phyloP scores from a whole-genome alignment of 371 early-diverging fungal species.

The Actinomucor elegans region DNA sequence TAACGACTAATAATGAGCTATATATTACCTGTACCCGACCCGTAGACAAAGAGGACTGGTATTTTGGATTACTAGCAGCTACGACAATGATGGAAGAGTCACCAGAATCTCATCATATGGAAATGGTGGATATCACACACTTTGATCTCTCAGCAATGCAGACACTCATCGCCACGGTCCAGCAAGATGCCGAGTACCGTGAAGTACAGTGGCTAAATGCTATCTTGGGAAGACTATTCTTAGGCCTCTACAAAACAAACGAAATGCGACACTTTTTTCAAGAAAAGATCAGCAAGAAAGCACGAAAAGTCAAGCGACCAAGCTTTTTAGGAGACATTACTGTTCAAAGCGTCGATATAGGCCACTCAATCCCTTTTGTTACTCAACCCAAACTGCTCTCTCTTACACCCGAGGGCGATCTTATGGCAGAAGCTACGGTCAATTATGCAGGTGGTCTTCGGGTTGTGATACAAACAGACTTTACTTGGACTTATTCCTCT shows the following conservation, averaged over 20 bases:
- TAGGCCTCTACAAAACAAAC: slow-evolving; percentile 70
- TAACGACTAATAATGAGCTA: slow-evolving; percentile 17
- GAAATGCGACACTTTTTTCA: slow-evolving; percentile 56
- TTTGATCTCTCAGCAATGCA: slow-evolving; percentile 53
- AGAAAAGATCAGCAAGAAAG: slow-evolving; percentile 63
- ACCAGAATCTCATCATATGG: slow-evolving; percentile 20
- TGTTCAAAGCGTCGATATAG: slow-evolving; percentile 73
- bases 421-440: slow-evolving; percentile 71
- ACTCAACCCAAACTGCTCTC: slow-evolving; percentile 73
- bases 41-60: slow-evolving; percentile 92
- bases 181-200: slow-evolving; percentile 54
- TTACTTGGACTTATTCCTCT: slow-evolving; percentile 39
- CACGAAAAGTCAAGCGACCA: slow-evolving; percentile 64
- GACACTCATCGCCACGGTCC: slow-evolving; percentile 47
- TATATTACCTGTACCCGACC: slow-evolving; percentile 56
- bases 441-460: slow-evolving; percentile 76
- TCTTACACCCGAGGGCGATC: slow-evolving; percentile 67
- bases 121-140: slow-evolving; percentile 46
- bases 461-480: slow-evolving; percentile 69
- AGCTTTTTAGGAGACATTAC: slow-evolving; percentile 77
- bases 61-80: slow-evolving; percentile 56
- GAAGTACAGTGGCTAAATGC: slow-evolving; percentile 87
- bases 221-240: slow-evolving; percentile 77
- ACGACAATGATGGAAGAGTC: slow-evolving; percentile 33
- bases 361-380: slow-evolving; percentile 80